A percentile compares a stretch with the other conserved stretches of the same genome.
Evolutionary conservation across 805 yeast genomes (phyloP).

Genomic region (Blastobotrys americana): DNA sequence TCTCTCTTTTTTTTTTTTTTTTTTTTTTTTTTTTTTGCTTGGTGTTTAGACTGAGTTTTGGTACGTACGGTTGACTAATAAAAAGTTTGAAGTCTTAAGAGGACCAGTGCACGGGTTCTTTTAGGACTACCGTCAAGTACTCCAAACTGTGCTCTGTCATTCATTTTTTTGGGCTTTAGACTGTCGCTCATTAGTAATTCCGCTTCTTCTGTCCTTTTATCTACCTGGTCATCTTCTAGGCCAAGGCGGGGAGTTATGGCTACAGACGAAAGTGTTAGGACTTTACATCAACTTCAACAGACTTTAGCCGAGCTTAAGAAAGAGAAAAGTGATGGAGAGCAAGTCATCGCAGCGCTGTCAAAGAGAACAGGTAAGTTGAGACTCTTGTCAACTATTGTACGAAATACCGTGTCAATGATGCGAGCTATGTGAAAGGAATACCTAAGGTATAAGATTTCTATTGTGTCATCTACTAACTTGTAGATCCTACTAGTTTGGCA

Average conservation of each 20-base stretch:
- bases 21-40: not conserved
- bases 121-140: no score
- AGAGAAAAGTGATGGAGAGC: conserved; percentile 4
- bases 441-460: no score
- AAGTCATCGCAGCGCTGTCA: conserved; percentile 3
- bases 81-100: no score
- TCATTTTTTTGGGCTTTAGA: no score
- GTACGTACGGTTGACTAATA: no score
- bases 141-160: no score
- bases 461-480: no score
- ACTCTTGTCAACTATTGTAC: no score
- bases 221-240: not conserved
- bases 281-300: not conserved
- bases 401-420: no score
- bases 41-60: not conserved
- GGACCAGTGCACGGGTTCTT: no score
- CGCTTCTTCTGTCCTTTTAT: not conserved
- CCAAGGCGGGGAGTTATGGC: no score
- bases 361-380: conserved; percentile 5
- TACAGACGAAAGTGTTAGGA: not conserved
- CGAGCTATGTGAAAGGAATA: no score
- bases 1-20: not conserved
- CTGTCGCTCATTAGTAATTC: not conserved
- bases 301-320: conserved; percentile 6
- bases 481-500: not conserved